These are phyloP conservation scores for Apiospora arundinis DNA, from an alignment of 2,329 filamentous ascomycete species.

Conservation along the genomic window DNA sequence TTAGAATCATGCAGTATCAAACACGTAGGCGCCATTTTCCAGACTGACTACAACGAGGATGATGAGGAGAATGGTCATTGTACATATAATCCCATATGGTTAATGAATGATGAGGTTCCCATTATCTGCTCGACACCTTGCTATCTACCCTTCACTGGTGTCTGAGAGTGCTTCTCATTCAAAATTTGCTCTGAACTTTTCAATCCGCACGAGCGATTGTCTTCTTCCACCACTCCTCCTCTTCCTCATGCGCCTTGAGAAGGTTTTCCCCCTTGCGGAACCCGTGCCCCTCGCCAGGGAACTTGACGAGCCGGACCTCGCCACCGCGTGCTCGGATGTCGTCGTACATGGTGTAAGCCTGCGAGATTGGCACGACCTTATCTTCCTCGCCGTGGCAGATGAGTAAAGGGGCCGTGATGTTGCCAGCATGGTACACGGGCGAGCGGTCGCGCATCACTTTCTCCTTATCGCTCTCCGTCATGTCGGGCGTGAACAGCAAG, in stretches of 20 bases:
- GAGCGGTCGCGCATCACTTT: slow-evolving; percentile 53
- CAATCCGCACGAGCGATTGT: slow-evolving; percentile 29
- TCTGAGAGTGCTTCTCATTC: too few relatives aligned
- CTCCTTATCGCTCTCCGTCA: slow-evolving; percentile 46
- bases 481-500: slow-evolving; percentile 46
- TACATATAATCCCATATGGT: too few relatives aligned
- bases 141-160: too few relatives aligned
- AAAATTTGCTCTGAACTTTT: too few relatives aligned
- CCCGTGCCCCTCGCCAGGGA: slow-evolving; percentile 58
- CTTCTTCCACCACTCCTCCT: slow-evolving; percentile 55
- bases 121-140: too few relatives aligned
- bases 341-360: slow-evolving; percentile 58
- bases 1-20: too few relatives aligned
- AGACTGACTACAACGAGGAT: too few relatives aligned
- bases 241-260: slow-evolving; percentile 48
- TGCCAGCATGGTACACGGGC: slow-evolving; percentile 54
- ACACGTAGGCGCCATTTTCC: too few relatives aligned
- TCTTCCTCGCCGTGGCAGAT: slow-evolving; percentile 64
- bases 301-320: slow-evolving; percentile 54
- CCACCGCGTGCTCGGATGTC: slow-evolving; percentile 49
- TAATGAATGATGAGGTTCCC: too few relatives aligned
- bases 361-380: slow-evolving; percentile 63
- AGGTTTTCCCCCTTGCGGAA: slow-evolving; percentile 50
- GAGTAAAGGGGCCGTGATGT: slow-evolving; percentile 56
- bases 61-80: too few relatives aligned